Evolutionary conservation across 148 eudicot genomes (phyloP).

Genomic region (Arbutus unedo): DNA sequence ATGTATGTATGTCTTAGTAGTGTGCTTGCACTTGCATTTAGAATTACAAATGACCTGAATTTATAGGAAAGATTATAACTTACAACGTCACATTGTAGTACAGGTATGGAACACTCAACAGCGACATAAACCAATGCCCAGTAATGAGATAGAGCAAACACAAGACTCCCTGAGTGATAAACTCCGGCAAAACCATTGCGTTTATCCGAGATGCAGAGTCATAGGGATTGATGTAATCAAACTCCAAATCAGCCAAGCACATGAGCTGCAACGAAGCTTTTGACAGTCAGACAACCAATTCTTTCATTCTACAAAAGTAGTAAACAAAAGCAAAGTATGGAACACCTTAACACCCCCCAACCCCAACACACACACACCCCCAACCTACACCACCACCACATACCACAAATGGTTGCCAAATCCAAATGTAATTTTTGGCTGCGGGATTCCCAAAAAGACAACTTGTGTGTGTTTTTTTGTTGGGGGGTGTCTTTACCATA

Average conservation of each 20-base stretch:
- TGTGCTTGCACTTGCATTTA: neutral
- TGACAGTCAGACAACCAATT: constrained; percentile 16
- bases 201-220: constrained; percentile 89
- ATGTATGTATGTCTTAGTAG: neutral
- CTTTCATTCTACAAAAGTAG: neutral
- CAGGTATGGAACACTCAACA: constrained; percentile 68
- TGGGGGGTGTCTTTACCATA: neutral
- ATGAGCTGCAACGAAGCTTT: constrained; percentile 60
- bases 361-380: no score
- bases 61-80: constrained; percentile 30
- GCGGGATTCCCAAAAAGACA: no score
- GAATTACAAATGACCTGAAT: neutral
- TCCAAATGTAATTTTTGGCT: no score
- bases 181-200: constrained; percentile 70
- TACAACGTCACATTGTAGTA: constrained; percentile 85
- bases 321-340: neutral
- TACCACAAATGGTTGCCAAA: no score
- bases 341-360: no score
- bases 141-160: constrained; percentile 64
- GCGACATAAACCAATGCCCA: constrained; percentile 93
- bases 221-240: constrained; percentile 92
- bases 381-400: no score
- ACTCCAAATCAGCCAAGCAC: constrained; percentile 97
- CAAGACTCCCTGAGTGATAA: constrained; percentile 66
- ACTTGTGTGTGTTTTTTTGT: no score